phyloP scores from a whole-genome alignment of 2,329 filamentous ascomycete genomes.

The Rhynchosporium secalis region DNA sequence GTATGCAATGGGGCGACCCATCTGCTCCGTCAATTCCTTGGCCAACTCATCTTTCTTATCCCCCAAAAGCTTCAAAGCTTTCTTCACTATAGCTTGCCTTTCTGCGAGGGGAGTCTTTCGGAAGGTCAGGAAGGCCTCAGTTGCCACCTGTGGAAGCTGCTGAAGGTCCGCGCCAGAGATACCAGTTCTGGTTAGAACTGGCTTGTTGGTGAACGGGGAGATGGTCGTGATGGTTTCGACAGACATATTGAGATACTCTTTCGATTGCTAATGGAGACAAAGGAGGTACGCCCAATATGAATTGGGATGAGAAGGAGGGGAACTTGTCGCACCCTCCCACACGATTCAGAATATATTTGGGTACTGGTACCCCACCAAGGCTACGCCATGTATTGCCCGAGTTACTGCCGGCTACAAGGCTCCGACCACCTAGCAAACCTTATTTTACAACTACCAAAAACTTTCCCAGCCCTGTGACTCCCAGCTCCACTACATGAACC shows the following conservation, averaged over 20 bases:
- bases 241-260: constrained; percentile 50
- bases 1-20: constrained; percentile 91
- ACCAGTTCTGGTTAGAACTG: constrained; percentile 77
- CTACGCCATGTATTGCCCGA: constrained; percentile 1
- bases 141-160: constrained; percentile 68
- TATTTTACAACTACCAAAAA: constrained; percentile 22
- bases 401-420: constrained; percentile 20
- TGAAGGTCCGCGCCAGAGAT: constrained; percentile 69
- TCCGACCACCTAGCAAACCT: constrained; percentile 16
- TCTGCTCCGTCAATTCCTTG: constrained; percentile 85
- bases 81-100: constrained; percentile 77
- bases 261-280: constrained; percentile 5
- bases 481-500: neutral
- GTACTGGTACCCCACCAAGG: constrained; percentile 12
- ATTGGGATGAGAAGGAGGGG: constrained; percentile 18
- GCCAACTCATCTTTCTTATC: constrained; percentile 78
- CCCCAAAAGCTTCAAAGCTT: constrained; percentile 70
- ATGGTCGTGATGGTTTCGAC: constrained; percentile 72
- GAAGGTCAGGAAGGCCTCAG: constrained; percentile 75
- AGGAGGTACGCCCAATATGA: constrained; percentile 5
- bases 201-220: constrained; percentile 85
- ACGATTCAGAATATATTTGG: constrained; percentile 12
- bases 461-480: constrained; percentile 19
- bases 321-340: constrained; percentile 1
- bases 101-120: constrained; percentile 72